These are phyloP conservation scores for Ampelocalamus luodianensis DNA, from an alignment of 176 grass and related monocot genomes.

Conservation along the genomic window DNA sequence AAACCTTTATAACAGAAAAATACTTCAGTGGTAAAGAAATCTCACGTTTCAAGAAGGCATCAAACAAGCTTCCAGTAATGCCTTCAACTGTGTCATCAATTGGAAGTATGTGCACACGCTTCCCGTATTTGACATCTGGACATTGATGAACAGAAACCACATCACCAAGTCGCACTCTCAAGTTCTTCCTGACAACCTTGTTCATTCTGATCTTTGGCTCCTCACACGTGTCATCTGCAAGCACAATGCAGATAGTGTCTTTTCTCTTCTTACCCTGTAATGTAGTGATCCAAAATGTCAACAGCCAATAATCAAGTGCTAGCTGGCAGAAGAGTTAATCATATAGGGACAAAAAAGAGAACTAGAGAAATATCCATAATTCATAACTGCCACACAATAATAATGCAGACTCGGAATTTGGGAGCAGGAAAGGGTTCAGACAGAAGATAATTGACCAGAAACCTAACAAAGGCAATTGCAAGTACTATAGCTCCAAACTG, in stretches of 20 bases:
- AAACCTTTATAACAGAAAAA: background rate
- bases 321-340: slow-evolving; percentile 1
- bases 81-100: slow-evolving; percentile 89
- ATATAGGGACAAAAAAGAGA: background rate
- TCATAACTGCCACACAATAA: background rate
- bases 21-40: slow-evolving; percentile 20
- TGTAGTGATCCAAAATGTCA: slow-evolving; percentile 31
- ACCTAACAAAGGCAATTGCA: background rate
- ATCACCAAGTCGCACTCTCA: slow-evolving; percentile 74
- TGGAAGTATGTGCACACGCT: slow-evolving; percentile 73
- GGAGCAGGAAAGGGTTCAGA: background rate
- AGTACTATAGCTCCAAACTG: background rate
- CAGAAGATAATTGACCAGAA: background rate
- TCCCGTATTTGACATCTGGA: slow-evolving; percentile 83
- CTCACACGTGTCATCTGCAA: slow-evolving; percentile 75
- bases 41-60: slow-evolving; percentile 79
- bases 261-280: slow-evolving; percentile 85
- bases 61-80: slow-evolving; percentile 84
- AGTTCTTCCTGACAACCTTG: slow-evolving; percentile 72
- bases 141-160: slow-evolving; percentile 85
- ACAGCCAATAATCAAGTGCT: background rate
- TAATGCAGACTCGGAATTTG: background rate
- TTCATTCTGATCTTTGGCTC: slow-evolving; percentile 87
- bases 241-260: slow-evolving; percentile 80
- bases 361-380: background rate